Base-by-base conservation (phyloP, 805 yeast species). In the Debaryomyces maramus region DNA sequence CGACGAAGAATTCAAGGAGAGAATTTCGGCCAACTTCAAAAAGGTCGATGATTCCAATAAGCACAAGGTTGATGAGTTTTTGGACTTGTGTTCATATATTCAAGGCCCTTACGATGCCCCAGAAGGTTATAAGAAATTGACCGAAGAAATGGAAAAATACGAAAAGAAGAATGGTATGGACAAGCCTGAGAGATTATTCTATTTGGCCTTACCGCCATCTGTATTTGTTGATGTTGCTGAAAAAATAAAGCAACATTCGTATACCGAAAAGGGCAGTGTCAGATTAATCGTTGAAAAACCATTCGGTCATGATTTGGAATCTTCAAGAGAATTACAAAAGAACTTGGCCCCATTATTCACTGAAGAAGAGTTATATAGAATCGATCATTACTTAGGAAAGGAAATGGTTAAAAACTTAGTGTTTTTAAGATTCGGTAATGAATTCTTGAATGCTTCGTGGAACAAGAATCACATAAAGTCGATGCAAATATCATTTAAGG, bases 321-420 rank as follows among this genome's bases (percentile, higher is more conserved):
- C 88, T 38, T 81, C 95, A 3, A 78, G 88, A 55, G 83, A 80
- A 53, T 72, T 93, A 59, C 97, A 89, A 70, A 56, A 68, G 41
- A 75, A 78, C 46, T 75, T 93, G 54, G 80, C 90, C 13, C 98
- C 98, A 14, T 67, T 90, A 36, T 91, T 90, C 80, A 66, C 78
- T 18, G 99, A 93, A 67, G 90, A 85, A 3, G 98, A 93, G 71
- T 72, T 91, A 35, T 93, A 78, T 74, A 83, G 99, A 73, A 93
- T 93, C 54, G 99, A 93, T 69, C 99, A 93, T 68, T 93, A 93
- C 63, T 75, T 93, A 55, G 99, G 99, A 51, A 93, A 93, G 71
- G 99, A 93, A 71, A 81, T 93, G 90, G 98, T 93, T 41, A 93
- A 91, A 75, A 93, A 91, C 72, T 73, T 93, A 56, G 67, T 88